These are phyloP conservation scores for Pseudognaphalium luteoalbum DNA, from an alignment of 129 eudicot genomes.

Conservation along the genomic window DNA sequence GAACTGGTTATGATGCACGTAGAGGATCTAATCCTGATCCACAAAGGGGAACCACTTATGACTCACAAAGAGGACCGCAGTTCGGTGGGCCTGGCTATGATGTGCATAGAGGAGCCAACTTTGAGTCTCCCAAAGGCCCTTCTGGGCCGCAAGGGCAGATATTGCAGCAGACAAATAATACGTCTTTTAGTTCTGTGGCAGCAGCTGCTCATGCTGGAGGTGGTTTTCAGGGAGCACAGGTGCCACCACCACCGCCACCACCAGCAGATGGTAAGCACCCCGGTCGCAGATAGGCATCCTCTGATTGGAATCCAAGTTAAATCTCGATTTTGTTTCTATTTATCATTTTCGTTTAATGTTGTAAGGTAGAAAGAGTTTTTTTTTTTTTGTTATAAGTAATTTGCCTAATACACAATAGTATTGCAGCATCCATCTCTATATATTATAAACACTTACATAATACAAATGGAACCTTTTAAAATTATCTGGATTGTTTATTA, in stretches of 20 bases:
- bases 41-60: conserved; percentile 33
- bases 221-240: conserved; percentile 49
- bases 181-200: conserved; percentile 39
- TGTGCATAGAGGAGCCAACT: conserved; percentile 38
- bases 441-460: conserved; percentile 1
- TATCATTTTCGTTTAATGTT: conserved; percentile 7
- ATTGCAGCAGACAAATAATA: conserved; percentile 32
- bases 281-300: conserved; percentile 44
- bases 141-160: conserved; percentile 36
- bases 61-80: conserved; percentile 28
- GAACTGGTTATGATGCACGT: conserved; percentile 32
- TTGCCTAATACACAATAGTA: conserved; percentile 17
- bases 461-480: neutral
- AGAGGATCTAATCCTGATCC: conserved; percentile 37
- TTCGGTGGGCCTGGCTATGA: conserved; percentile 38
- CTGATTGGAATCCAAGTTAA: conserved; percentile 14
- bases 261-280: conserved; percentile 51
- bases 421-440: conserved; percentile 10
- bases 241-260: conserved; percentile 28
- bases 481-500: neutral
- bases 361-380: conserved; percentile 23
- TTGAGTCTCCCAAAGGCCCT: conserved; percentile 30
- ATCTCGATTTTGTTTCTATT: conserved; percentile 11
- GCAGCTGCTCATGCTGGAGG: conserved; percentile 37
- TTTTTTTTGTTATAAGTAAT: conserved; percentile 19